A percentile compares a stretch with the other conserved stretches of the same genome.
Conservation (phyloP, 441 rosid genomes). For the Adansonia grandidieri region DNA sequence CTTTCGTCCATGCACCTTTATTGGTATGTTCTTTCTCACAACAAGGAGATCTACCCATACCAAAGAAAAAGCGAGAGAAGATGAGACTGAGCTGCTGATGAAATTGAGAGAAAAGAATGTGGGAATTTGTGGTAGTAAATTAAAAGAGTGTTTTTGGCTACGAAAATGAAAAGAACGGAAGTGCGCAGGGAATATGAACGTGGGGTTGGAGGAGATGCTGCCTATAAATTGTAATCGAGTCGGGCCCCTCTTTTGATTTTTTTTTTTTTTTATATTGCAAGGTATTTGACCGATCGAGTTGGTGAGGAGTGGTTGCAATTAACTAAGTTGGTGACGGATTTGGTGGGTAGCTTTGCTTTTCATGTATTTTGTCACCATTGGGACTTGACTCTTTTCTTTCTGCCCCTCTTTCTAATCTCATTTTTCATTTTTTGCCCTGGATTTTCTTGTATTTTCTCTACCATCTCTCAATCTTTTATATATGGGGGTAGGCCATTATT, state of each 20-base stretch:
- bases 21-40: slow-evolving; percentile 13
- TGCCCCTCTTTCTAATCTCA: not conserved
- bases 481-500: too few species aligned
- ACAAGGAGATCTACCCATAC: slow-evolving; percentile 11
- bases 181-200: not conserved
- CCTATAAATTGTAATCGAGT: not conserved
- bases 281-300: slow-evolving; percentile 9
- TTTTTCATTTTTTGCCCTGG: too few species aligned
- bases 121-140: not conserved
- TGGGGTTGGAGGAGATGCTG: not conserved
- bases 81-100: too few species aligned
- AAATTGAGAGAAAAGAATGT: not conserved
- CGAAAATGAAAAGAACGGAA: not conserved
- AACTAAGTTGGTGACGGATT: slow-evolving; percentile 8
- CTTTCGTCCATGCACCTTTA: slow-evolving; percentile 11
- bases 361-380: not conserved
- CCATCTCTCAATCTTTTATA: too few species aligned
- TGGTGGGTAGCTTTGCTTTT: slow-evolving; percentile 10
- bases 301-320: slow-evolving; percentile 10
- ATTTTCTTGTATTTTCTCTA: not conserved
- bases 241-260: not conserved
- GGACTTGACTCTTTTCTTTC: not conserved
- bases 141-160: too few species aligned
- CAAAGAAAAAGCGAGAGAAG: not conserved
- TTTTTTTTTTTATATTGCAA: not conserved